Evolutionary conservation across 2,329 filamentous ascomycete species (phyloP).

Genomic region (Harringtonia aguacate): DNA sequence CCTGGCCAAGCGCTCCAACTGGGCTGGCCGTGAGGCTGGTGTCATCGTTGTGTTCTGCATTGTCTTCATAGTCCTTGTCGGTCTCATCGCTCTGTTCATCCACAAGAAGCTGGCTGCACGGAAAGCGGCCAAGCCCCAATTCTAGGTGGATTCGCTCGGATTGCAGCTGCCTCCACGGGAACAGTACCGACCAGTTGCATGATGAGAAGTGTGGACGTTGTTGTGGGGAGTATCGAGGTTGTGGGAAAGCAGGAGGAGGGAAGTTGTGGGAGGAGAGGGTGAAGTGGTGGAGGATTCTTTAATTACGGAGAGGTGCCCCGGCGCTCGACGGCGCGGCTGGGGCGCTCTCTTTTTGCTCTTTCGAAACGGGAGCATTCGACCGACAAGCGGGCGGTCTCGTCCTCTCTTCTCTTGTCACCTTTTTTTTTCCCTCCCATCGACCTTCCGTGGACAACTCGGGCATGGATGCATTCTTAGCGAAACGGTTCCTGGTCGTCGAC

Average conservation of each 20-base stretch:
- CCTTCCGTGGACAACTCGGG: not conserved
- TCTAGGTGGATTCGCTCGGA: constrained; percentile 10
- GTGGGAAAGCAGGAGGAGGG: not conserved
- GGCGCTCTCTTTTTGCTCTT: not conserved
- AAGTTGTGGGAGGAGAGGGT: not conserved
- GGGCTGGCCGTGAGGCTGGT: constrained; percentile 44
- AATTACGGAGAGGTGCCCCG: constrained; percentile 3
- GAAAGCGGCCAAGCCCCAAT: constrained; percentile 14
- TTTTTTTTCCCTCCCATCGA: not conserved
- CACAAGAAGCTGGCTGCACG: constrained; percentile 20
- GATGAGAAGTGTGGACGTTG: not conserved
- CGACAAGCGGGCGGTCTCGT: not conserved
- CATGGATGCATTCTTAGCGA: too few relatives aligned
- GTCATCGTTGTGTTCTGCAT: constrained; percentile 54
- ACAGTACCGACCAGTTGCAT: not conserved
- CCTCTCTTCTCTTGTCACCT: not conserved
- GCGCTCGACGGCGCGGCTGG: not conserved
- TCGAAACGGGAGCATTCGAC: not conserved
- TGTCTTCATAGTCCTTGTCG: constrained; percentile 41
- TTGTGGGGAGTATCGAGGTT: not conserved
- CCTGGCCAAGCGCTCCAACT: constrained; percentile 47
- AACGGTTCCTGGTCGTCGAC: too few relatives aligned
- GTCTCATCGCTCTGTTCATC: constrained; percentile 38
- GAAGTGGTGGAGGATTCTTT: constrained; percentile 1
- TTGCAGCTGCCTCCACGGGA: not conserved